Evolutionary conservation across 805 yeast genomes (phyloP).

Genomic region (Komagataella kurtzmanii): DNA sequence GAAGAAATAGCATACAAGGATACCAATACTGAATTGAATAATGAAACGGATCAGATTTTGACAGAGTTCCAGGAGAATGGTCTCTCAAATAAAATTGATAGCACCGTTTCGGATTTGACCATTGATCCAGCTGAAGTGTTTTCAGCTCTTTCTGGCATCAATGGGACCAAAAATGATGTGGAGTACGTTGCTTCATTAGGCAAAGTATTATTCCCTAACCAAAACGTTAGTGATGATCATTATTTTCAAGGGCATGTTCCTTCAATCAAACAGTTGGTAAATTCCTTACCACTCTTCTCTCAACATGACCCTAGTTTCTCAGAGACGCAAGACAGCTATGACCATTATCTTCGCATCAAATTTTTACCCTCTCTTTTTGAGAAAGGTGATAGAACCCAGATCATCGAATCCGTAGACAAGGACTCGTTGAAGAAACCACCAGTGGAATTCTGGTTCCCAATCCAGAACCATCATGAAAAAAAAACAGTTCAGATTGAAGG

Average conservation of each 20-base stretch:
- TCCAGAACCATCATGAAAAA: slow-evolving; percentile 3
- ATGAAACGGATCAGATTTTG: background rate
- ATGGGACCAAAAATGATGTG: slow-evolving; percentile 9
- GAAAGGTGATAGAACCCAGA: slow-evolving; percentile 9
- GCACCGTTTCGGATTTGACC: background rate
- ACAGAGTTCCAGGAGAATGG: background rate
- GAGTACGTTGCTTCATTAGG: slow-evolving; percentile 16
- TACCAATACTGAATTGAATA: background rate
- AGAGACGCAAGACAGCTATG: slow-evolving; percentile 10
- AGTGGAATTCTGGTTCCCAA: slow-evolving; percentile 17
- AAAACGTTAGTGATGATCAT: slow-evolving; percentile 2
- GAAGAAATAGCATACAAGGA: background rate
- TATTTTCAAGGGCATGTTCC: slow-evolving; percentile 15
- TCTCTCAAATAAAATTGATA: background rate
- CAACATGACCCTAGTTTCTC: slow-evolving; percentile 5
- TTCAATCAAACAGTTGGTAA: slow-evolving; percentile 10
- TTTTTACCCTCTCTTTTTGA: slow-evolving; percentile 18
- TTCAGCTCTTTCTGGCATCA: background rate
- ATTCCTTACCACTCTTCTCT: background rate
- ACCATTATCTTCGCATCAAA: slow-evolving; percentile 14
- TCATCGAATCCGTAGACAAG: background rate
- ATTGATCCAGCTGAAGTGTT: background rate
- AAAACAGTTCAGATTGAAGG: background rate
- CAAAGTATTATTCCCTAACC: slow-evolving; percentile 10
- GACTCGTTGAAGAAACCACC: slow-evolving; percentile 10